Base-by-base conservation (phyloP, 2,329 filamentous ascomycete species). In the Plenodomus lindquistii region DNA sequence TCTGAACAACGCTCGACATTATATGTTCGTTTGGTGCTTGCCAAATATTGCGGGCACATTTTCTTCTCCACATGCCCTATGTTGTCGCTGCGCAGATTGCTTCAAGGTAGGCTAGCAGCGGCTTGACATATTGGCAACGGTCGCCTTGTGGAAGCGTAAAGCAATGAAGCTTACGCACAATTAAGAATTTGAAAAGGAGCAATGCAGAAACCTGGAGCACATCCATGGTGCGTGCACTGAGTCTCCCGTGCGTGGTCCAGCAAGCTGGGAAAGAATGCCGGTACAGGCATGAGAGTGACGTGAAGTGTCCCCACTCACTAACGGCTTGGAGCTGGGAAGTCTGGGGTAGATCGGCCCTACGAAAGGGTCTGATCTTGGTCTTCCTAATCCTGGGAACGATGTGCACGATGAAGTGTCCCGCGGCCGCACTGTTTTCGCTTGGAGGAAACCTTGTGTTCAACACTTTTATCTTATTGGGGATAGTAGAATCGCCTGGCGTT, bases 271-370 rank as follows among this genome's bases (percentile, higher is more conserved):
- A 37, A 27, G 29, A 9, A 22, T 19, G 34, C 22, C 37, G 27
- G 27, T 15, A 15, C 6, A 31, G 6, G 27, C 27, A 31, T 31
- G 27, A 15, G 27, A 42, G 43, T 57, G 56, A 59, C 54, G 54
- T 50, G 27, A 44, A 22, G 11, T 8, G 4, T 7, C 46, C 44
- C 52, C 44, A 52, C 46, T 51, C 24, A 37, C 54, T 52, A 62
- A 52, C 42, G 36, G 4, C 2, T 41, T 46, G 13, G 2, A 16
- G 44, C 3, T 41, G 54, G 17, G 43, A 19, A 55, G 43, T 57
- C 58, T 36, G 56, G 58, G 55, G 55, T 55, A 61, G 37, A 52
- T 50, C 42, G 47, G 34, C 44, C 19, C 42, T 40, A 41, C 43
- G 11, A 7, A 15, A 31, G 11, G 27, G 4, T 15, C 27, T 31